Evolutionary conservation across 1,284 basidiomycete genomes (phyloP), one percentile per base, ranked within the genome.

Genomic region (Lentinula novae-zelandiae): DNA sequence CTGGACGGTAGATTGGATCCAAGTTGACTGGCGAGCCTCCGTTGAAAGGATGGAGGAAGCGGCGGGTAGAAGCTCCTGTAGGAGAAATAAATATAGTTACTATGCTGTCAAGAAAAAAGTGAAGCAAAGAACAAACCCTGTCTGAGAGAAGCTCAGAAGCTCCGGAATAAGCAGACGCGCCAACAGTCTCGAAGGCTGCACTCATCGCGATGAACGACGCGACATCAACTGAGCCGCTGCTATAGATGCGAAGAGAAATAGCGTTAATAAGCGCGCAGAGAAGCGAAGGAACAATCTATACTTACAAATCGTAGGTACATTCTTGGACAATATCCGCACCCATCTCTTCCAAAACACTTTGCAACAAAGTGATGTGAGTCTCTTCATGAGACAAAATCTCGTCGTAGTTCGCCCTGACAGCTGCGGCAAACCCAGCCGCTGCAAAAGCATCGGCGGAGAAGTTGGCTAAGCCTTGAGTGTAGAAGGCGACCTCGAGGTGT

Each of bases 161-260:
- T 17, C 86, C 86, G 58, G 79, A 76, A 69, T 86, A 88, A 3
- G 82, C 84, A 13, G 70, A 70, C 1, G 76, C 75, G n/a, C 80
- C 82, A 52, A 88, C 78, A 27, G 77, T 80, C 70, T 89, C 86
- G n/a, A 90, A 70, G 8, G 82, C 75, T 64, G 77, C 76, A 22
- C 83, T 78, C 38, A 82, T 72, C 12, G 78, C 75, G 39, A 82
- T 73, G 70, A 89, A 90, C 2, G 76, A 72, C 58, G 71, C 71
- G 1, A 78, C 72, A 59, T 80, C 78, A 13, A 72, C 72, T 65
- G 81, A 79, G 71, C 87, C 88, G 44, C 44, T 60, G 44, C 10
- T 36, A 20, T 56, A 40, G 27, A 33, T 42, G 22, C 7, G 20
- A 7, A 27, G 27, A 2, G 13, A 36, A 53, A 20, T 17, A 8